Base-by-base conservation (phyloP, 176 grass and related monocot species). In the Musa beccarii region DNA sequence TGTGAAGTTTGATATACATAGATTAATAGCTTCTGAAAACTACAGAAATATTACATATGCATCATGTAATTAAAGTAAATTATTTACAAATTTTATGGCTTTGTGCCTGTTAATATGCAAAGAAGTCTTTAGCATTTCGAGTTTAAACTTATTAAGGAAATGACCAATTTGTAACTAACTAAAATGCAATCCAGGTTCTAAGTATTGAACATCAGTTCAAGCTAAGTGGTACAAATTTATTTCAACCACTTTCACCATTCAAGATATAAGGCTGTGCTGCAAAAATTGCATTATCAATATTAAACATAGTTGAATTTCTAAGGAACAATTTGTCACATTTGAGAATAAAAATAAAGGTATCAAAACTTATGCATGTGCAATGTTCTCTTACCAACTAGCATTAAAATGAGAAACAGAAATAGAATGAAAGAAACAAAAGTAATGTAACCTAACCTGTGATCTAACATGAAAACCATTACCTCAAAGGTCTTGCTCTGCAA, bases 401-500 rank as follows among this genome's bases (percentile, higher is more conserved):
- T n/a, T 70, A 21, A 20, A 20, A 20, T 10, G 17, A 70, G 16
- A 21, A 51, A n/a, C 25, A 52, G 15, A 10, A 13, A 66, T 26
- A 52, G 16, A 3, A 23, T 29, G 12, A 34, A 66, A 23, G 2
- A 2, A 67, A 78, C 23, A 23, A 21, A 75, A 75, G 23, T 14
- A 55, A 55, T 25, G 11, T 55, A 68, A 10, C 13, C 10, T 14
- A 68, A 5, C 13, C 10, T 14, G 24, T 29, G 25, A 5, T 43
- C 13, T 29, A 67, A 54, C 2, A 20, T 70, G 11, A 63, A 12
- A 80, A 49, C 7, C 74, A n/a, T 81, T 72, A 97, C 94, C 88
- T 93, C 22, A 51, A 90, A 93, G 24, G 57, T 21, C 85, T 88
- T 88, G 77, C 80, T 90, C 34, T 86, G 84, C 29, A 97, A 78